A percentile compares a stretch with the other conserved stretches of the same genome.
Evolutionary conservation across 2,329 filamentous ascomycete species (phyloP).

Genomic region (Verticillium tricorpus): DNA sequence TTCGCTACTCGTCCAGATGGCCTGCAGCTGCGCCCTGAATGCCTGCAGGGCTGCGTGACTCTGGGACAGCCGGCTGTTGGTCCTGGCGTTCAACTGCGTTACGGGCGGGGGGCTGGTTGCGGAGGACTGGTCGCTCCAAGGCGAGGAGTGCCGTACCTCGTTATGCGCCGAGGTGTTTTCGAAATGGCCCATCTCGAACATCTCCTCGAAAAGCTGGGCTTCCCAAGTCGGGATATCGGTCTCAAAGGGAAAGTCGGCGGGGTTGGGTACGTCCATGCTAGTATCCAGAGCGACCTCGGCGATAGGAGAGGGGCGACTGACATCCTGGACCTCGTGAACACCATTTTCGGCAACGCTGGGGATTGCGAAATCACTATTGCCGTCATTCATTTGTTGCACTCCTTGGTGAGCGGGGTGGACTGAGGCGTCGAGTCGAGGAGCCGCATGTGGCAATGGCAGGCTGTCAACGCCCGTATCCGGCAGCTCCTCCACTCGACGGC

Average conservation of each 20-base stretch:
- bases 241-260: neutral
- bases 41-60: neutral
- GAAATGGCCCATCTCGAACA: neutral
- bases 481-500: neutral
- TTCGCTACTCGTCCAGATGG: neutral
- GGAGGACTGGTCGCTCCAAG: neutral
- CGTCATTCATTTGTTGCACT: neutral
- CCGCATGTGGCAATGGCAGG: neutral
- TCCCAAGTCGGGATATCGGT: neutral
- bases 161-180: neutral
- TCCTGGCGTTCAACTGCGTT: neutral
- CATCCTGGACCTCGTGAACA: neutral
- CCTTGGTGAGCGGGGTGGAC: neutral
- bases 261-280: neutral
- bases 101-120: neutral
- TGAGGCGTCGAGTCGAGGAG: neutral
- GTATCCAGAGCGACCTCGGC: neutral
- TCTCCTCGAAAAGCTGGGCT: neutral
- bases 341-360: neutral
- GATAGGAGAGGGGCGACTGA: too few relatives aligned
- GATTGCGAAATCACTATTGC: neutral
- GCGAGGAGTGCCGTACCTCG: neutral
- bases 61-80: neutral
- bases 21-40: neutral
- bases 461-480: neutral